A percentile compares a stretch with the other conserved stretches of the same genome.
These are phyloP conservation scores for Penicillium sp. DNA, from an alignment of 2,329 filamentous ascomycete genomes.

Conservation along the genomic window DNA sequence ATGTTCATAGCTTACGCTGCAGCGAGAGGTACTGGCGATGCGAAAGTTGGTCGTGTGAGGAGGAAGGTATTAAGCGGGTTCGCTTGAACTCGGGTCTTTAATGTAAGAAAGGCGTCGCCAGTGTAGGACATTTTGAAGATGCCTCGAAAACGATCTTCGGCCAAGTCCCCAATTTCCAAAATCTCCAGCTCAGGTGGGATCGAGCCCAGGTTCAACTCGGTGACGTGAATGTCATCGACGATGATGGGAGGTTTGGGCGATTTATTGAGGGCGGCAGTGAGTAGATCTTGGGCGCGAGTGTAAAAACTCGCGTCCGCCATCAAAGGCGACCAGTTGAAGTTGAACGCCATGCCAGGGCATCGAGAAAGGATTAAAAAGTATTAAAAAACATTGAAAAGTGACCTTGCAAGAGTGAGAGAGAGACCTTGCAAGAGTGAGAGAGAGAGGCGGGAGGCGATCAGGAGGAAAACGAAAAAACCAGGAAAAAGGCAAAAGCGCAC, in stretches of 20 bases:
- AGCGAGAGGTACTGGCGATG: slow-evolving; percentile 86
- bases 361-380: slow-evolving; percentile 18
- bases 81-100: slow-evolving; percentile 95
- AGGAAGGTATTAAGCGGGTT: slow-evolving; percentile 97
- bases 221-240: slow-evolving; percentile 98
- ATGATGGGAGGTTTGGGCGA: slow-evolving; percentile 97
- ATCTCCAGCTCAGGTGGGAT: slow-evolving; percentile 95
- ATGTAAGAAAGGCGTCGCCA: slow-evolving; percentile 89
- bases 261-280: slow-evolving; percentile 95
- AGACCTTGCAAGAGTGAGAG: neutral
- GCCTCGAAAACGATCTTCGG: slow-evolving; percentile 92
- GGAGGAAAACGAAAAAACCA: slow-evolving; percentile 4
- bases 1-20: slow-evolving; percentile 57
- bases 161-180: slow-evolving; percentile 93
- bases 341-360: slow-evolving; percentile 80
- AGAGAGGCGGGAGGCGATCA: slow-evolving; percentile 7
- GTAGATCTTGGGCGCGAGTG: slow-evolving; percentile 84
- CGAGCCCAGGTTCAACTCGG: slow-evolving; percentile 92
- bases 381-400: slow-evolving; percentile 5
- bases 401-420: neutral
- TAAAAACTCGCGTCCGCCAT: slow-evolving; percentile 93
- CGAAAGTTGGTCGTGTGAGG: slow-evolving; percentile 85
- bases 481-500: slow-evolving; percentile 2
- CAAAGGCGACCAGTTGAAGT: slow-evolving; percentile 99
- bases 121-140: slow-evolving; percentile 99